Percentiles rank a stretch among this genome's conserved stretches.
These are phyloP conservation scores for Taphrina communis DNA, from an alignment of 1,139 yeast species.

Conservation along the genomic window DNA sequence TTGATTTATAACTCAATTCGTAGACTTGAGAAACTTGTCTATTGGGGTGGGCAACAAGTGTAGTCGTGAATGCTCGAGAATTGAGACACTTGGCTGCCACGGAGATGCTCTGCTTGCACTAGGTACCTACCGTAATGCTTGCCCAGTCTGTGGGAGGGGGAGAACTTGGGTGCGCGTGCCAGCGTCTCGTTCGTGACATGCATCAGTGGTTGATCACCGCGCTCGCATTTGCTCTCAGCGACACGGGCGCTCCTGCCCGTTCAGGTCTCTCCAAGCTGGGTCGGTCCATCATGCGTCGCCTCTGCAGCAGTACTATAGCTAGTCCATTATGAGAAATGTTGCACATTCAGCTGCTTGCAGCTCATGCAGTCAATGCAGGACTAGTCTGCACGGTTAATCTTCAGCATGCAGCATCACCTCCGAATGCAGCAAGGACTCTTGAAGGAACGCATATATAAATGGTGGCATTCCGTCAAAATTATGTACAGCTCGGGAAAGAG, in stretches of 20 bases:
- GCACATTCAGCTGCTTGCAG: too few relatives aligned
- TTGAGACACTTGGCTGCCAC: neutral
- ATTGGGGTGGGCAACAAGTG: neutral
- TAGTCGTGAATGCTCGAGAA: neutral
- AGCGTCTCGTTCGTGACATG: neutral
- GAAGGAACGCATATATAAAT: neutral
- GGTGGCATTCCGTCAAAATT: neutral
- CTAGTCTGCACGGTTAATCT: too few relatives aligned
- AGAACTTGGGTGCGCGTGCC: neutral
- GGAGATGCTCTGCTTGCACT: neutral
- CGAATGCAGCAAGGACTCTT: too few relatives aligned
- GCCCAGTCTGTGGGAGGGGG: neutral
- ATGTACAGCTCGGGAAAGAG: slow-evolving; percentile 9
- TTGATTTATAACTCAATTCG: neutral
- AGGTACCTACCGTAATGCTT: too few relatives aligned
- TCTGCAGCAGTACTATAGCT: too few relatives aligned
- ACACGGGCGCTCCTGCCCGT: too few relatives aligned
- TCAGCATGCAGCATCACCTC: too few relatives aligned
- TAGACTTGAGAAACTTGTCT: too few relatives aligned
- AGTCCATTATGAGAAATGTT: too few relatives aligned
- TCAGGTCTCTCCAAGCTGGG: too few relatives aligned
- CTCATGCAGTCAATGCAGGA: too few relatives aligned
- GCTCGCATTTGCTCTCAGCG: neutral
- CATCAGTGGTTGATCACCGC: neutral
- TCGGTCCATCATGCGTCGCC: too few relatives aligned